These are phyloP conservation scores for Capsicum rhomboideum DNA, from an alignment of 257 asterid species.

Conservation along the genomic window DNA sequence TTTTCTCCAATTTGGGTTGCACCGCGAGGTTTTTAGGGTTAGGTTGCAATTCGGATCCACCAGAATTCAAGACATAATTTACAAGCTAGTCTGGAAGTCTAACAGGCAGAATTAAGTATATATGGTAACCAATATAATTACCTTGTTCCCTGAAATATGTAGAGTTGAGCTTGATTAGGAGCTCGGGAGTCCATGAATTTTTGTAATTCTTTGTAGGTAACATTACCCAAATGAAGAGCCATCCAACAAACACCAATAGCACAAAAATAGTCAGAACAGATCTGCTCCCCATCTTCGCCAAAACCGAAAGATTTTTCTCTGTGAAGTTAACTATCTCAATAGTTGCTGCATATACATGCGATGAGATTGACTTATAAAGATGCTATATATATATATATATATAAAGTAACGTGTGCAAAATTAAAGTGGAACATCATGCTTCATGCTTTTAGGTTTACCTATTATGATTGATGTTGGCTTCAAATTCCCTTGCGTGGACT, in stretches of 20 bases:
- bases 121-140: neutral
- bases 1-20: neutral
- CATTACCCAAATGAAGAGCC: conserved; percentile 45
- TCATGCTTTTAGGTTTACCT: neutral
- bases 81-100: neutral
- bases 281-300: conserved; percentile 23
- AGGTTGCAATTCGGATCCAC: neutral
- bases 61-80: neutral
- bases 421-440: neutral
- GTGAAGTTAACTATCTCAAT: too few species aligned
- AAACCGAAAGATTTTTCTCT: neutral
- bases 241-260: conserved; percentile 35
- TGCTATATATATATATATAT: neutral
- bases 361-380: neutral
- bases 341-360: neutral
- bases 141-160: conserved; percentile 84
- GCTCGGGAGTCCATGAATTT: conserved; percentile 31
- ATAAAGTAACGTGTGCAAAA: too few species aligned
- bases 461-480: neutral
- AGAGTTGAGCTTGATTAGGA: conserved; percentile 24
- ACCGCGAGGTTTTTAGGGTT: neutral
- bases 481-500: neutral
- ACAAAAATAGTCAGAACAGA: conserved; percentile 28
- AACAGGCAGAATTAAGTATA: neutral
- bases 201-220: conserved; percentile 42